Evolutionary conservation across 176 grass and related monocot genomes (phyloP).

Genomic region (Triticum aestivum): DNA sequence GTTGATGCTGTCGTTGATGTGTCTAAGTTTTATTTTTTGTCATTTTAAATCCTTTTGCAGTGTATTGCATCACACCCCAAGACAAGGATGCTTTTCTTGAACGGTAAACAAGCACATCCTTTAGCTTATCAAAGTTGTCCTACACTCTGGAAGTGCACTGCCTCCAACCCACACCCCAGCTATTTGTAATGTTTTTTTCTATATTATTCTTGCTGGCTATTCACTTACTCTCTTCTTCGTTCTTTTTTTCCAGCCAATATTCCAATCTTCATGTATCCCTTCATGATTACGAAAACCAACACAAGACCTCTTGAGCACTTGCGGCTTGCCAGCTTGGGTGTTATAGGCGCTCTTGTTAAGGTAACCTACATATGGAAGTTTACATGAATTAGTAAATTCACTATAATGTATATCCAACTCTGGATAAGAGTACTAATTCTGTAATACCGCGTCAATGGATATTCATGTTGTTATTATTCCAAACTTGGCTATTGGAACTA

Average conservation of each 20-base stretch:
- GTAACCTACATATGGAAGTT: conserved; percentile 33
- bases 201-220: neutral
- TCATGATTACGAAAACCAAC: conserved; percentile 89
- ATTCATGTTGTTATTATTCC: conserved; percentile 7
- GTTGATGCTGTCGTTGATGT: too few relatives aligned
- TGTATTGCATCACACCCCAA: conserved; percentile 94
- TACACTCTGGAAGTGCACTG: neutral
- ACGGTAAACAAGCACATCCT: conserved; percentile 45
- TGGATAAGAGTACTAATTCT: neutral
- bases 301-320: conserved; percentile 94
- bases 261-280: conserved; percentile 87
- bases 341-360: conserved; percentile 97
- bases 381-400: neutral
- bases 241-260: conserved; percentile 70
- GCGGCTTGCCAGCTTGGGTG: conserved; percentile 88
- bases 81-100: conserved; percentile 93
- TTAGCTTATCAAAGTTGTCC: neutral
- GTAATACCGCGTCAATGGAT: neutral
- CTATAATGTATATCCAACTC: neutral
- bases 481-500: neutral
- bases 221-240: neutral
- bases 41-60: conserved; percentile 36
- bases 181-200: neutral
- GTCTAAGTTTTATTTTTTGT: too few relatives aligned
- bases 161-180: neutral